Percentiles rank a stretch among this genome's conserved stretches.
Conservation (phyloP, 1,139 yeast genomes). For the Saccharomyces hybrid region DNA sequence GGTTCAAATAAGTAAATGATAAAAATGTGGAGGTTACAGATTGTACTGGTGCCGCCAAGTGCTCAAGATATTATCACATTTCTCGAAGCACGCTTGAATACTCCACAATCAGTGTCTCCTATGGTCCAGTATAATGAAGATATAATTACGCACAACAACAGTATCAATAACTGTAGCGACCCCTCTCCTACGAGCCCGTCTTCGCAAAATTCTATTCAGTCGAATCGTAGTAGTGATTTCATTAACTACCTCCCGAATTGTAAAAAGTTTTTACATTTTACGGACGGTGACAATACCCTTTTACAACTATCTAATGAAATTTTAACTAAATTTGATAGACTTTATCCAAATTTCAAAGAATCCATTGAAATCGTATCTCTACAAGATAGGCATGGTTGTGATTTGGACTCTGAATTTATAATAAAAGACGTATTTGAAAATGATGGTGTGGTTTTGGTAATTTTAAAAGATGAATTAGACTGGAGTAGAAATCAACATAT, state of each 20-base stretch:
- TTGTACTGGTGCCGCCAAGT: conserved; percentile 24
- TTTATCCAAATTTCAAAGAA: conserved; percentile 52
- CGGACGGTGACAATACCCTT: conserved; percentile 40
- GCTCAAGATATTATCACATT: conserved; percentile 7
- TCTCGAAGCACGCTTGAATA: neutral
- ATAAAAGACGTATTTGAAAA: conserved; percentile 52
- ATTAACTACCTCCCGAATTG: conserved; percentile 14
- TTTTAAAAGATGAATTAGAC: conserved; percentile 38
- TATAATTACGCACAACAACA: neutral
- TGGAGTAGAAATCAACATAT: conserved; percentile 13
- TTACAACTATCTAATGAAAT: conserved; percentile 44
- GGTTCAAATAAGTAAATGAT: neutral
- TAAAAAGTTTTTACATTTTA: conserved; percentile 55
- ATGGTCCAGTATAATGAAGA: neutral
- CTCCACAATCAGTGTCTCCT: neutral
- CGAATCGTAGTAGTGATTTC: conserved; percentile 5
- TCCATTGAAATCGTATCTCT: conserved; percentile 46
- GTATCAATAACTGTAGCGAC: neutral
- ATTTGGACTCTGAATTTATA: conserved; percentile 64
- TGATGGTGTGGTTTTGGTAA: conserved; percentile 48
- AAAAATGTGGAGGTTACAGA: conserved; percentile 22
- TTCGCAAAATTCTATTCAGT: neutral
- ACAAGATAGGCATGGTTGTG: conserved; percentile 60
- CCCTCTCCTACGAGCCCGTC: neutral
- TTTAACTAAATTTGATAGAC: conserved; percentile 42